phyloP scores from a whole-genome alignment of 805 yeast species.

The Danielia oregonensis region DNA sequence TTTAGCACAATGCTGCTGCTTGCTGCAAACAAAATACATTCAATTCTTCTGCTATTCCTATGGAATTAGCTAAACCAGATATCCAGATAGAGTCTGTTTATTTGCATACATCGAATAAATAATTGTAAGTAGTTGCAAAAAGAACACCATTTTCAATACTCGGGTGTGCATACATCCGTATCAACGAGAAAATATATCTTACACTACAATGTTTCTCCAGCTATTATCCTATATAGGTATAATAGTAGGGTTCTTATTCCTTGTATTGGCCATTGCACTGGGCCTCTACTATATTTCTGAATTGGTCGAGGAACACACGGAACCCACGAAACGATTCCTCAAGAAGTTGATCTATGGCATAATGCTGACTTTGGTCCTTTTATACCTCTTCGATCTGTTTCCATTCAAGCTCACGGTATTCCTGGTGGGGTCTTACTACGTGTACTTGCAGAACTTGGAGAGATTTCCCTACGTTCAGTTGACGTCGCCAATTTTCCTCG shows the following conservation, averaged over 20 bases:
- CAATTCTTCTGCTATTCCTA: background rate
- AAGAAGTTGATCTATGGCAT: constrained; percentile 59
- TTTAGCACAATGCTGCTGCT: background rate
- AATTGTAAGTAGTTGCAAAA: no score
- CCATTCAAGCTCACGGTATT: constrained; percentile 67
- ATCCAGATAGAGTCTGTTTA: no score
- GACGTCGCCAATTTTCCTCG: constrained; percentile 64
- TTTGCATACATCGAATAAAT: no score
- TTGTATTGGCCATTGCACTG: constrained; percentile 65
- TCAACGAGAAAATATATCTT: no score
- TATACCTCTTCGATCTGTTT: constrained; percentile 73
- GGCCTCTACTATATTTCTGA: constrained; percentile 91
- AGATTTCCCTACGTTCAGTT: constrained; percentile 82
- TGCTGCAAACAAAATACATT: background rate
- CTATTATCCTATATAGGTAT: constrained; percentile 37
- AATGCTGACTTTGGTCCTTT: constrained; percentile 49
- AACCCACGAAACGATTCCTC: constrained; percentile 71
- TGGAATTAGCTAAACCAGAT: no score
- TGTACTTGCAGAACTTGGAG: constrained; percentile 73
- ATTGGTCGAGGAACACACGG: constrained; percentile 88
- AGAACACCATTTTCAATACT: no score
- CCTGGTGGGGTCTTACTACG: constrained; percentile 64
- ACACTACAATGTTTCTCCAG: constrained; percentile 38
- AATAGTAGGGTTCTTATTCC: constrained; percentile 36
- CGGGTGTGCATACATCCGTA: no score